Percentiles rank a stretch among this genome's conserved stretches.
These are phyloP conservation scores for Borealophlyctis nickersoniae DNA, from an alignment of 192 early-diverging fungal genomes.

Conservation along the genomic window DNA sequence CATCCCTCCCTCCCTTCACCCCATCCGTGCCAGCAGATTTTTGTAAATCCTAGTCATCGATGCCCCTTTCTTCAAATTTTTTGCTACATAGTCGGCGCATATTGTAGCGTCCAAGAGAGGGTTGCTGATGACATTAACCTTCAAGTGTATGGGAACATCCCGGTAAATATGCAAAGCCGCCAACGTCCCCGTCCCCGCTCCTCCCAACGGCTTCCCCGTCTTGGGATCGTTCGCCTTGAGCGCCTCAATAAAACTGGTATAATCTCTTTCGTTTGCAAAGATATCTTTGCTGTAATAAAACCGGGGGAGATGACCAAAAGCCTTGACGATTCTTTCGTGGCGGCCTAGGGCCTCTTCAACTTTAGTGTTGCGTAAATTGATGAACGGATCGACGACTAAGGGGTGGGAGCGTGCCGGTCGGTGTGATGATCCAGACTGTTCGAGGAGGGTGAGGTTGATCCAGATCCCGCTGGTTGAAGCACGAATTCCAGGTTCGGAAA, in stretches of 20 bases:
- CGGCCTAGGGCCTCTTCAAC: constrained; percentile 37
- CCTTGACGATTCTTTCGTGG: constrained; percentile 31
- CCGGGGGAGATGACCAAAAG: constrained; percentile 12
- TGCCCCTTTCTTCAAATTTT: constrained; percentile 15
- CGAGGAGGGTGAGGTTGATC: constrained; percentile 48
- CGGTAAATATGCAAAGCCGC: constrained; percentile 43
- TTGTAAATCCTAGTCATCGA: constrained; percentile 38
- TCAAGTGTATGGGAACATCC: constrained; percentile 42
- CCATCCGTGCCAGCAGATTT: constrained; percentile 24
- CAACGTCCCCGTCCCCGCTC: constrained; percentile 17
- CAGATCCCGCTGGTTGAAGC: constrained; percentile 50
- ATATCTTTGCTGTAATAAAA: constrained; percentile 26
- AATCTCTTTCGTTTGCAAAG: constrained; percentile 25
- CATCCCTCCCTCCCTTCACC: too few species aligned
- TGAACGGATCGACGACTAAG: background rate
- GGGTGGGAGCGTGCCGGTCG: constrained; percentile 20
- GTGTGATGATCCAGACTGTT: background rate
- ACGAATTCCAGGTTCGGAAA: constrained; percentile 45
- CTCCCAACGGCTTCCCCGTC: background rate
- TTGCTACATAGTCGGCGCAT: constrained; percentile 42
- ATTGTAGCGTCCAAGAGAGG: constrained; percentile 50
- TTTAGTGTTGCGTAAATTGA: constrained; percentile 36
- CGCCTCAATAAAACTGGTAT: constrained; percentile 22
- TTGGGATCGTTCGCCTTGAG: constrained; percentile 2
- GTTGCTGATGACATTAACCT: constrained; percentile 48